Percentiles rank a stretch among this genome's conserved stretches.
phyloP scores from a whole-genome alignment of 257 asterid species.

The Pogostemon cablin region DNA sequence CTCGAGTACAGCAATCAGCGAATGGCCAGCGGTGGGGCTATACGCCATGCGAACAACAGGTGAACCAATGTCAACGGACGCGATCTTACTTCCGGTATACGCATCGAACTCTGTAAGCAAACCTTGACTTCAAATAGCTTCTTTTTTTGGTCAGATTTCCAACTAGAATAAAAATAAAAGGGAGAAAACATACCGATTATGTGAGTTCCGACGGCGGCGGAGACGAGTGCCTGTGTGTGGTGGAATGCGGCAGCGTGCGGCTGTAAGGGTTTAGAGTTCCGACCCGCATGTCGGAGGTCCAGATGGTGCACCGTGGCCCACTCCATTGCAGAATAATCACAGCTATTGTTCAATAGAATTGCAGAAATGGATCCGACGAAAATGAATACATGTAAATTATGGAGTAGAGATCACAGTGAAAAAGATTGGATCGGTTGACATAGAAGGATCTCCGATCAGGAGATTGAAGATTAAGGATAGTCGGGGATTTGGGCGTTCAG shows the following conservation, averaged over 20 bases:
- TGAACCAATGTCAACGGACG: constrained; percentile 92
- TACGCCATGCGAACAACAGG: constrained; percentile 97
- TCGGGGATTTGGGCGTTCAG: background rate
- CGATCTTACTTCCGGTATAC: constrained; percentile 92
- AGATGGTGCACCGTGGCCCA: constrained; percentile 96
- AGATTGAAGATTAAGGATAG: constrained; percentile 15
- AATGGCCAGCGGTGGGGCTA: constrained; percentile 80
- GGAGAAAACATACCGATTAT: constrained; percentile 59
- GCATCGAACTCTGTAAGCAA: constrained; percentile 80
- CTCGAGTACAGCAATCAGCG: constrained; percentile 93
- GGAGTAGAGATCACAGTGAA: constrained; percentile 9
- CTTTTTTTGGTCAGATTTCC: background rate
- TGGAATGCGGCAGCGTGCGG: constrained; percentile 98
- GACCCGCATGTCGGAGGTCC: constrained; percentile 96
- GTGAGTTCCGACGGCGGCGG: constrained; percentile 79
- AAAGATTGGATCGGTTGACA: constrained; percentile 22
- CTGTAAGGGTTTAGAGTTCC: constrained; percentile 90
- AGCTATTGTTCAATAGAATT: constrained; percentile 21
- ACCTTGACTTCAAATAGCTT: constrained; percentile 23
- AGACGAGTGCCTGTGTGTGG: constrained; percentile 79
- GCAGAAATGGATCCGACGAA: constrained; percentile 31
- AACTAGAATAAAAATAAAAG: background rate
- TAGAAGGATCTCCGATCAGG: constrained; percentile 28
- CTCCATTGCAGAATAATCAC: constrained; percentile 58
- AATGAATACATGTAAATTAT: constrained; percentile 24